Conservation (phyloP, 1,139 yeast genomes). For the Pneumocystis canis region DNA sequence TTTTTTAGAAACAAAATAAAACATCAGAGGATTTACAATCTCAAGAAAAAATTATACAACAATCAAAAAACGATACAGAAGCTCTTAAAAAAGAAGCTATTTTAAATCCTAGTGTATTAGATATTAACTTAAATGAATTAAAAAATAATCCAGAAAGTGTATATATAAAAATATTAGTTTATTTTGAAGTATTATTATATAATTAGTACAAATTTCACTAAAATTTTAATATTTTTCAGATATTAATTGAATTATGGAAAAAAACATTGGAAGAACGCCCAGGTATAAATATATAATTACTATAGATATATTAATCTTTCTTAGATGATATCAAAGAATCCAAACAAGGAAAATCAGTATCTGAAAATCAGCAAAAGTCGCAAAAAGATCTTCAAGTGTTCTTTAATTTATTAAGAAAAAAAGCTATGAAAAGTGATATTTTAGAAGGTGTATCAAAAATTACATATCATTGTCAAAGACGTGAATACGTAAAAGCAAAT, state of each 20-base stretch:
- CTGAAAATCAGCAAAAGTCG: constrained; percentile 31
- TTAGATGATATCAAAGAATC: constrained; percentile 13
- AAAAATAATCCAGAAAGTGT: constrained; percentile 26
- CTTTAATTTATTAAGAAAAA: constrained; percentile 41
- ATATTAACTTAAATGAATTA: constrained; percentile 28
- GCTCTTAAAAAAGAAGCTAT: constrained; percentile 8
- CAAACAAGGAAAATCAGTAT: constrained; percentile 22
- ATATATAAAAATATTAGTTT: constrained; percentile 25
- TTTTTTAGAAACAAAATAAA: constrained; percentile 1
- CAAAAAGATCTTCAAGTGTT: constrained; percentile 47
- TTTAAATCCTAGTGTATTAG: constrained; percentile 6
- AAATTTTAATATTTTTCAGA: constrained; percentile 34
- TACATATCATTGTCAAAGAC: constrained; percentile 42
- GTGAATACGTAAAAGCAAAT: constrained; percentile 42
- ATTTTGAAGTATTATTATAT: neutral
- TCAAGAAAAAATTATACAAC: constrained; percentile 36
- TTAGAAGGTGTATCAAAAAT: constrained; percentile 47
- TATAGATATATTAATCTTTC: neutral
- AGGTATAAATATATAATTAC: constrained; percentile 2
- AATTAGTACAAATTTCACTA: neutral
- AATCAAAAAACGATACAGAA: constrained; percentile 27
- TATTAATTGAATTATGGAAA: constrained; percentile 38
- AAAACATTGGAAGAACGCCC: constrained; percentile 13
- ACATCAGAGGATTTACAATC: neutral
- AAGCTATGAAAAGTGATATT: constrained; percentile 32